Base-by-base conservation (phyloP, 352 stramenopile species). In the Globisporangium acanthophoron region DNA sequence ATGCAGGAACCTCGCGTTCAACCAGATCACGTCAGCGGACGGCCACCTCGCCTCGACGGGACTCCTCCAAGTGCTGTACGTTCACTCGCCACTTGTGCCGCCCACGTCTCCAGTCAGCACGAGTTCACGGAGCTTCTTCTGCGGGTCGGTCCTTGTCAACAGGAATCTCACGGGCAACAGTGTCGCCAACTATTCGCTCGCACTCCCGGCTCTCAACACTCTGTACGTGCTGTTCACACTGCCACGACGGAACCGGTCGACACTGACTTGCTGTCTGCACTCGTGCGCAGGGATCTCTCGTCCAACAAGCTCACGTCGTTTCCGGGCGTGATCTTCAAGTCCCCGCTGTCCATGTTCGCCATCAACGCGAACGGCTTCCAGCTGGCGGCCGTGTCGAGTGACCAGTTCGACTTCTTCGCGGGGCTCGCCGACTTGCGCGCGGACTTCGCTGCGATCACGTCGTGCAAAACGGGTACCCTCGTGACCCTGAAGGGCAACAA, bases 391-490 rank as follows among this genome's bases (percentile, higher is more conserved):
- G 56, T 88, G 37, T 81, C 78, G 24, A 54, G 65, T 5, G 67
- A 66, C 18, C 71, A 88, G 65, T 88, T 84, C 54, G 78, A 88
- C 55, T 88, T 87, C 52, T 88, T 82, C 60, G 78, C 78, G 0
- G 76, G 78, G 6, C 66, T 88, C 9, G 65, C 63, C 11, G 73
- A 86, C 20, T 84, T 88, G 37, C 52, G 72, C 15, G 73, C 75
- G 24, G 70, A 72, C 46, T 87, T 88, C 52, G 76, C 72, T 5
- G 66, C 81, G 43, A 69, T 85, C 18, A 73, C 72, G 45, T 69
- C 68, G 1, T 88, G 78, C 45, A 54, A 65, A 16, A 55, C 61
- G 48, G 73, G 73, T 12, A 69, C 69, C 1, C 59, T 88, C 31
- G 78, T 88, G 40, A 81, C 70, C n/a, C 59, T 88, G 21, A 83